Evolutionary conservation across 371 early-diverging fungal species (phyloP).

Genomic region (Mortierella sp.): DNA sequence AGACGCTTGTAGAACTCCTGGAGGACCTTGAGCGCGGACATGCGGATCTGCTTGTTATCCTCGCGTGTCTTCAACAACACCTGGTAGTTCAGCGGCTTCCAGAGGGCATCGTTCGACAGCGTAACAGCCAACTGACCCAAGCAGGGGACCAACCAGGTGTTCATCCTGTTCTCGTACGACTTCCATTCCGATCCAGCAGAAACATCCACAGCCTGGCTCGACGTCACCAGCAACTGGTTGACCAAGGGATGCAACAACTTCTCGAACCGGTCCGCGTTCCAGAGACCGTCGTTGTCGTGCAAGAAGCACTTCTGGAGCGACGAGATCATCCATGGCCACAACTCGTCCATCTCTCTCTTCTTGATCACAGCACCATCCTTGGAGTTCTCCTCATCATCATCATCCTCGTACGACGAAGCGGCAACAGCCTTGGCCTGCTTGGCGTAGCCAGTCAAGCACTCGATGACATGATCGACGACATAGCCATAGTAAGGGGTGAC

Average conservation of each 20-base stretch:
- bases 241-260: conserved; percentile 78
- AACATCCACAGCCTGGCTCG: conserved; percentile 58
- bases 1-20: conserved; percentile 87
- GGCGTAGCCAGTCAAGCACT: conserved; percentile 66
- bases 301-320: conserved; percentile 79
- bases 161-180: conserved; percentile 67
- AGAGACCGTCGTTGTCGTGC: conserved; percentile 77
- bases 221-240: conserved; percentile 78
- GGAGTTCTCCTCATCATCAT: conserved; percentile 47
- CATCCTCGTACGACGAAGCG: conserved; percentile 36
- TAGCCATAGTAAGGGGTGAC: conserved; percentile 88
- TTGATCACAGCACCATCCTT: conserved; percentile 10
- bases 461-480: conserved; percentile 80
- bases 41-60: conserved; percentile 79
- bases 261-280: conserved; percentile 81
- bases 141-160: conserved; percentile 80
- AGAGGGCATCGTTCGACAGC: conserved; percentile 82
- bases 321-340: conserved; percentile 72
- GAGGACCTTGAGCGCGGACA: conserved; percentile 78
- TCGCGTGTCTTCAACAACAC: conserved; percentile 84
- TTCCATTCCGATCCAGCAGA: conserved; percentile 32
- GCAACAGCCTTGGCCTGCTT: conserved; percentile 31
- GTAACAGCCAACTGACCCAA: conserved; percentile 88
- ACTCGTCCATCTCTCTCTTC: conserved; percentile 59
- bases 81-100: conserved; percentile 91